A percentile compares a stretch with the other conserved stretches of the same genome.
Conservation (phyloP, 805 yeast genomes). For the Starmerella bombi region DNA sequence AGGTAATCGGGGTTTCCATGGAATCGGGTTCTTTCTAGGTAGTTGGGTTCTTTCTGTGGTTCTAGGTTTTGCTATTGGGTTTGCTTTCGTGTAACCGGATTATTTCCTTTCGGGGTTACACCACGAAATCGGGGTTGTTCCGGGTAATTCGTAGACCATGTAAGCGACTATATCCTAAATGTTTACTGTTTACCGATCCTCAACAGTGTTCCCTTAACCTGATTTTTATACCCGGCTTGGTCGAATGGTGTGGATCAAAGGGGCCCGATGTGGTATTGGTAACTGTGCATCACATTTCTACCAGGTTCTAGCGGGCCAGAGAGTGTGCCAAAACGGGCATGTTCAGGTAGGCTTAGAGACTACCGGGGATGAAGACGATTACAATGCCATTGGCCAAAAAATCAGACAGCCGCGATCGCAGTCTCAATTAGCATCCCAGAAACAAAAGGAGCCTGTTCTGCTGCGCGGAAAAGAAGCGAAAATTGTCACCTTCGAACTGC, state of each 20-base stretch:
- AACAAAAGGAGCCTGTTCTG: not conserved
- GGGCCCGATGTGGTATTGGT: constrained; percentile 77
- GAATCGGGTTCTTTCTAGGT: too few relatives aligned
- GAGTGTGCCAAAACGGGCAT: constrained; percentile 84
- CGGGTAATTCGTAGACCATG: too few relatives aligned
- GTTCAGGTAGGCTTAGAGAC: constrained; percentile 64
- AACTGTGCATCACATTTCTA: constrained; percentile 76
- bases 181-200: too few relatives aligned
- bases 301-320: constrained; percentile 59
- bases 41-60: too few relatives aligned
- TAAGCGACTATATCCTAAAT: too few relatives aligned
- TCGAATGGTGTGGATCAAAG: constrained; percentile 40
- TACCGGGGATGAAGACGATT: constrained; percentile 34
- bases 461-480: constrained; percentile 11
- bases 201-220: too few relatives aligned
- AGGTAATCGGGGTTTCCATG: too few relatives aligned
- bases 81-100: too few relatives aligned
- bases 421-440: constrained; percentile 7
- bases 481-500: not conserved
- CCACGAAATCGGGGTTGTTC: too few relatives aligned
- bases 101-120: too few relatives aligned
- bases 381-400: constrained; percentile 24
- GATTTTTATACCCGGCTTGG: too few relatives aligned
- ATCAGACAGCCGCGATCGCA: constrained; percentile 10
- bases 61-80: too few relatives aligned